Base-by-base conservation (phyloP, 176 grass and related monocot species). In the Calamus simplicifolius region DNA sequence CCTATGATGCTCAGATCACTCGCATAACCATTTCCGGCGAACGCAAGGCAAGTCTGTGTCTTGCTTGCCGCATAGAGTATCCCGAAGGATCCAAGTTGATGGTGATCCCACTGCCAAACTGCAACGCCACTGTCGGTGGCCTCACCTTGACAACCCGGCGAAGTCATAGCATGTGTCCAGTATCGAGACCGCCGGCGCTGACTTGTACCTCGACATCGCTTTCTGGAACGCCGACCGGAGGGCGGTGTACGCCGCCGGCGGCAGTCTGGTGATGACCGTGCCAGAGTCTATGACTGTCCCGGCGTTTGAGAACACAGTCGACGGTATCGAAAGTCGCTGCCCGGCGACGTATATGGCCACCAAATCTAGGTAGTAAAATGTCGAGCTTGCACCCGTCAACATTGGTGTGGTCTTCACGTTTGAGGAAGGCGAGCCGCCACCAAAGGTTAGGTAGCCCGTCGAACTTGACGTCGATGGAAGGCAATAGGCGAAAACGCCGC, bases 181-280 rank as follows among this genome's bases (percentile, higher is more conserved):
- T 31, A 79, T 57, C 25, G 67, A 69, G 31, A 51, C 7, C n/a
- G 28, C 75, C 3, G 75, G 29, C 1, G 75, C 82, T 51, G 4
- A 51, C 68, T 55, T 82, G 79, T 69, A 90, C 3, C 3, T 14
- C 50, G 61, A 25, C 93, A 97, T 97, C 3, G 0, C 51, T 30
- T n/a, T 8, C 0, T 58, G 30, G 68, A 91, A 97, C 18, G 78
- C 81, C 4, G 59, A 48, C 5, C 79, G 58, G 4, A 97, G 75
- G 5, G 87, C 51, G 1, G 8, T 10, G 87, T 97, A 97, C 23
- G 93, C 87, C 18, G 31, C 30, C 2, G 69, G 58, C n/a, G 84
- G 92, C 1, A 91, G 75, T 28, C 92, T 79, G 3, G 81, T 85
- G 84, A 97, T 91, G 30, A 97, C 87, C 29, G 92, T 97, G 54